A percentile compares a stretch with the other conserved stretches of the same genome.
Conservation (phyloP, 257 asterid species). For the Plantago elongata region DNA sequence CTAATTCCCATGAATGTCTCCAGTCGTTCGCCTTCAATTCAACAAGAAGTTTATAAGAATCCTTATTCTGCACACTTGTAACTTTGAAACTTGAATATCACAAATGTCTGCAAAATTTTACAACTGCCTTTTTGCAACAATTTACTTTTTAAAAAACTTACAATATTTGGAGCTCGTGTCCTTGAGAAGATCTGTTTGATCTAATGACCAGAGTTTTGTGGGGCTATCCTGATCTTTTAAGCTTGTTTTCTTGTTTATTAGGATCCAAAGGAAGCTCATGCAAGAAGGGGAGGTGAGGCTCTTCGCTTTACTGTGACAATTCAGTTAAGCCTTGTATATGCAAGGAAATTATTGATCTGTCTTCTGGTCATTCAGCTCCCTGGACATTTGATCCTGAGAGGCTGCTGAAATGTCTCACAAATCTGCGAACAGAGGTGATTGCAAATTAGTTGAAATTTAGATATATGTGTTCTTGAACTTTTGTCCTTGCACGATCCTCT, state of each 20-base stretch:
- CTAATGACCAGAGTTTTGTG: slow-evolving; percentile 1
- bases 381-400: slow-evolving; percentile 88
- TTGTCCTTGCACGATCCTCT: neutral
- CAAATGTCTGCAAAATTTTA: neutral
- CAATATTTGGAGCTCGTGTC: slow-evolving; percentile 2
- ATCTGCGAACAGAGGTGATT: slow-evolving; percentile 59
- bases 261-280: slow-evolving; percentile 96
- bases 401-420: slow-evolving; percentile 58
- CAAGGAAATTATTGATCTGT: slow-evolving; percentile 19
- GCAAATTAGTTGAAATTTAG: slow-evolving; percentile 17
- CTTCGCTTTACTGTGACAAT: slow-evolving; percentile 9
- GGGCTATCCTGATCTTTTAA: slow-evolving; percentile 19
- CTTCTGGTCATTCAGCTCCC: slow-evolving; percentile 60
- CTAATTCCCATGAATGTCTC: too few species aligned
- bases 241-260: slow-evolving; percentile 31
- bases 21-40: too few species aligned
- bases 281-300: slow-evolving; percentile 87
- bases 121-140: neutral
- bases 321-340: slow-evolving; percentile 17
- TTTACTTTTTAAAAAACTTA: neutral
- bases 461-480: neutral
- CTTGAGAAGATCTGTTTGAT: neutral
- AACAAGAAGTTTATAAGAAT: too few species aligned
- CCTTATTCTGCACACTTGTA: too few species aligned
- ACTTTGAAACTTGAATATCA: neutral